Conservation (phyloP, 2,329 filamentous ascomycete species). For the Epichloe elymi region DNA sequence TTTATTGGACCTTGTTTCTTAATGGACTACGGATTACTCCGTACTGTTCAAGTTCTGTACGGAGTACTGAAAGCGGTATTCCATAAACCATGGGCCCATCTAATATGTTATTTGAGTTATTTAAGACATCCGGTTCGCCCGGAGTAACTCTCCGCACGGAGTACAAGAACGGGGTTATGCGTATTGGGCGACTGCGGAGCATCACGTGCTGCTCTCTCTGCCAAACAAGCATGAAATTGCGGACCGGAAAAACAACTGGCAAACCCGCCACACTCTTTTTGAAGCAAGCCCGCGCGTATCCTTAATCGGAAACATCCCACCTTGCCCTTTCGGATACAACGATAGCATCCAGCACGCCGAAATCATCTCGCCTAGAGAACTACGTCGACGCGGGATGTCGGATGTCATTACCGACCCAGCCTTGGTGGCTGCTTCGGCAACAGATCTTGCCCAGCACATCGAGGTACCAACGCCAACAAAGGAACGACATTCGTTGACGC, state of each 20-base stretch:
- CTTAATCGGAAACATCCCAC: constrained; percentile 25
- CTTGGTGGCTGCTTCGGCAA: constrained; percentile 19
- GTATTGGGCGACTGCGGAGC: background rate
- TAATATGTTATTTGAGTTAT: too few species aligned
- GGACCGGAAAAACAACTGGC: background rate
- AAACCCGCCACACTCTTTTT: constrained; percentile 20
- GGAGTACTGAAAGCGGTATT: too few species aligned
- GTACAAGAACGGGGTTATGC: background rate
- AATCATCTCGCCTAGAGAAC: background rate
- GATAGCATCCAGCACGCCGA: constrained; percentile 17
- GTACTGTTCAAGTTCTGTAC: too few species aligned
- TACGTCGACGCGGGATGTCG: constrained; percentile 14
- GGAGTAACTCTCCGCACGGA: too few species aligned
- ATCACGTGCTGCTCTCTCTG: background rate
- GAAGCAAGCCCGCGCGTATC: constrained; percentile 13
- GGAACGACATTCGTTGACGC: constrained; percentile 47
- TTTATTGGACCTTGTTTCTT: too few species aligned
- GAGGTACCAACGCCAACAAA: constrained; percentile 15
- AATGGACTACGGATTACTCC: too few species aligned
- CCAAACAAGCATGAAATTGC: background rate
- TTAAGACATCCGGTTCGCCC: too few species aligned
- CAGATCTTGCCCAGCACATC: constrained; percentile 13
- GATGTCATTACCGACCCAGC: constrained; percentile 26
- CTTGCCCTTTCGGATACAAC: constrained; percentile 25
- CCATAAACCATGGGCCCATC: too few species aligned